Percentiles rank a stretch among this genome's conserved stretches.
Conservation (phyloP, 352 stramenopile genomes). For the Phytophthora aleatoria region DNA sequence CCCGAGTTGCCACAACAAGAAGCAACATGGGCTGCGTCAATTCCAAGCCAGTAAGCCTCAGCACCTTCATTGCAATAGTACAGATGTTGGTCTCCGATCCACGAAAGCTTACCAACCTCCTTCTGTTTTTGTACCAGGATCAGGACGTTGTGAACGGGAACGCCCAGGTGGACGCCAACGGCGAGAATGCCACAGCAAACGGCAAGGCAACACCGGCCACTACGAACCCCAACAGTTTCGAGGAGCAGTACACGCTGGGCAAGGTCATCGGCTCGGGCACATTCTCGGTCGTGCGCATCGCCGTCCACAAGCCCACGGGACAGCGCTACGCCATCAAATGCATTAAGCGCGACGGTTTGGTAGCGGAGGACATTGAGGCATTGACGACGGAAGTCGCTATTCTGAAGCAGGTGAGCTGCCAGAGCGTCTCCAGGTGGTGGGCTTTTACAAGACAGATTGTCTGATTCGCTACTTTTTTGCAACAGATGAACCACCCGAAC, state of each 20-base stretch:
- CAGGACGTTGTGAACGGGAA: conserved; percentile 57
- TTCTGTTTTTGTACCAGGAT: conserved; percentile 18
- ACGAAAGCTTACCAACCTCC: background rate
- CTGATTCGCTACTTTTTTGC: conserved; percentile 12
- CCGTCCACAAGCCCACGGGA: conserved; percentile 79
- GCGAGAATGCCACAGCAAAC: conserved; percentile 34
- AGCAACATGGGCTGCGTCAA: conserved; percentile 71
- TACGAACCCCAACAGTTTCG: conserved; percentile 74
- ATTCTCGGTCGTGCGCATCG: conserved; percentile 89
- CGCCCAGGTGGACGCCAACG: conserved; percentile 38
- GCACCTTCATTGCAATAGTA: background rate
- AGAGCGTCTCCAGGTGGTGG: background rate
- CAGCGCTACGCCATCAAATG: conserved; percentile 93
- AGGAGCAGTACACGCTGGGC: conserved; percentile 85
- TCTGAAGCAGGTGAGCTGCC: conserved; percentile 70
- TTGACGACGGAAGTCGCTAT: conserved; percentile 88
- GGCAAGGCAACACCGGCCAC: conserved; percentile 26
- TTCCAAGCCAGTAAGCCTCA: conserved; percentile 65
- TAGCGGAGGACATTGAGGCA: conserved; percentile 84
- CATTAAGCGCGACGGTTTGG: conserved; percentile 90
- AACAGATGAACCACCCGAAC: conserved; percentile 91
- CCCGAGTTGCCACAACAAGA: conserved; percentile 11
- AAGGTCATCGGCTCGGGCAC: conserved; percentile 90
- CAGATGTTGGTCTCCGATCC: background rate
- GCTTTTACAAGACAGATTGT: background rate